Evolutionary conservation across 2,329 filamentous ascomycete species (phyloP), one percentile per base, ranked within the genome.

Genomic region (Helminthosporium solani): DNA sequence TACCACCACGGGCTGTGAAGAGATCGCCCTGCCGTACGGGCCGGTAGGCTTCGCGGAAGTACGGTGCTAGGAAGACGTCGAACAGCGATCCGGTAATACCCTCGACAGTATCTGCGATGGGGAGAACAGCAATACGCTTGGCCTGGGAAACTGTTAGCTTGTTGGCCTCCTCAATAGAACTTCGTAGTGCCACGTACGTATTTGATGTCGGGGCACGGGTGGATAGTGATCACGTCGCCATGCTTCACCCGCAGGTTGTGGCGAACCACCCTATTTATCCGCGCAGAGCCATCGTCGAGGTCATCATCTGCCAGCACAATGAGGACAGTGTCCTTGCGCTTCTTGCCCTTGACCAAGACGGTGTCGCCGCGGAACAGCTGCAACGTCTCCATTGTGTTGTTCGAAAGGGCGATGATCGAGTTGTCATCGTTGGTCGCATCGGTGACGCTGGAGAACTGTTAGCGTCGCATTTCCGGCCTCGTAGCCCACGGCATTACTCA

Each of bases 361-460:
- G 94, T 99, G 72, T 99, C 94, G 60, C 94, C 94, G 70, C 95
- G 89, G 87, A 99, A 99, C 53, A 99, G 86, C 79, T 96, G 90
- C 58, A 99, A 86, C 51, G 87, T 85, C 76, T 99, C 94, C 94
- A 99, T 99, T 61, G 94, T 97, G 75, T 94, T 91, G 80, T 96
- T 96, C 49, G 94, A 96, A 50, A 99, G 84, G 60, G 90, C 90
- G 70, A 99, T 96, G 74, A 97, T 95, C 56, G 94, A 97, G 85
- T 99, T 99, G 78, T 99, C 94, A 86, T 99, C 94, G 77, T 96
- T 99, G 67, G 88, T 83, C 73, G 94, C 91, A 83, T 99, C 95
- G 68, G 94, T 97, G 58, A 99, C 94, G 78, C 90, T 96, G 66
- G 59, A 48, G 43, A 56, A 11, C n/a, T 40, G 60, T 75, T 53